Conservation (phyloP, 23 red algal species). For the Gracilaria vermiculophylla region DNA sequence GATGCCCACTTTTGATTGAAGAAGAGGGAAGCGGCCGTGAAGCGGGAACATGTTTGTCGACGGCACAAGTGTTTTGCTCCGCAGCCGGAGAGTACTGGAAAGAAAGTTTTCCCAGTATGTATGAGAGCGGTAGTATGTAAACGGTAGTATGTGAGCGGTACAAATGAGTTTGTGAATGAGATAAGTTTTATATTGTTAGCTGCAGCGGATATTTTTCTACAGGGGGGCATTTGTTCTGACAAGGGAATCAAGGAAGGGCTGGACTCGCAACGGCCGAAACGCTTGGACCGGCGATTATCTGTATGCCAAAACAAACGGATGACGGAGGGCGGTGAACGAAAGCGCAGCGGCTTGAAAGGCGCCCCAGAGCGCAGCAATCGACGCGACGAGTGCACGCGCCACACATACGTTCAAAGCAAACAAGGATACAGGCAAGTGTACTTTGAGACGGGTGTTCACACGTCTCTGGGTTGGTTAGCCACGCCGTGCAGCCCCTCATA, state of each 20-base stretch:
- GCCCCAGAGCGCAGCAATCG: background rate
- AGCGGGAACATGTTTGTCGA: too few relatives aligned
- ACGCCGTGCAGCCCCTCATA: constrained; percentile 91
- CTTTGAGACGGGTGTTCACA: background rate
- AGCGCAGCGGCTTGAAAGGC: background rate
- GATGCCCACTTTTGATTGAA: too few relatives aligned
- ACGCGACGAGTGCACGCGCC: background rate
- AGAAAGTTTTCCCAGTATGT: too few relatives aligned
- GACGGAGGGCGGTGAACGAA: background rate
- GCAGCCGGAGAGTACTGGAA: too few relatives aligned
- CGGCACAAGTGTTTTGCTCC: too few relatives aligned
- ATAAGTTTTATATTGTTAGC: constrained; percentile 33
- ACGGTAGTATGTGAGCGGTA: too few relatives aligned
- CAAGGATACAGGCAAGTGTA: background rate
- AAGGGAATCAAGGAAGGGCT: background rate
- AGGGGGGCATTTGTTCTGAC: background rate
- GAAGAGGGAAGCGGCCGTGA: too few relatives aligned
- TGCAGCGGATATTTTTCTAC: background rate
- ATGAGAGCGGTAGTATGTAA: too few relatives aligned
- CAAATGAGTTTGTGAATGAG: too few relatives aligned
- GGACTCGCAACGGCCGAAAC: too few relatives aligned
- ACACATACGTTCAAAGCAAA: background rate
- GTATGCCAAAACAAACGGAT: background rate
- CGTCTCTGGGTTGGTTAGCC: constrained; percentile 63
- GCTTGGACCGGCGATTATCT: background rate